Conservation (phyloP, 2,329 filamentous ascomycete species). For the Claviceps pazoutovae region DNA sequence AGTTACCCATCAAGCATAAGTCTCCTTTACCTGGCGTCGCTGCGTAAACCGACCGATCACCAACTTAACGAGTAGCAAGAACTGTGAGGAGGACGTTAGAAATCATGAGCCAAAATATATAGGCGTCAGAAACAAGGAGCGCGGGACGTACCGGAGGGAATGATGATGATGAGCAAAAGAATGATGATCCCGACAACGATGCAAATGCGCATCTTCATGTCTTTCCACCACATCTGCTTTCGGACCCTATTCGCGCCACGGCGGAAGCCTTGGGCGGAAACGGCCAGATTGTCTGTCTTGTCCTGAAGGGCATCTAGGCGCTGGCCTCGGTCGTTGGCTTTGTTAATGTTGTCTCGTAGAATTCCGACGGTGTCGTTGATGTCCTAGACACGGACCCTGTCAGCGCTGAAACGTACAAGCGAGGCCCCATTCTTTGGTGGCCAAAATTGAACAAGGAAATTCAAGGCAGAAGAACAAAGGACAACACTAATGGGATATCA, state of each 20-base stretch:
- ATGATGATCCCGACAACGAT: slow-evolving; percentile 83
- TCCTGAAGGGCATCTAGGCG: slow-evolving; percentile 77
- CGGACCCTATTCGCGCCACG: slow-evolving; percentile 91
- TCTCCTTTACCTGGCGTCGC: not conserved
- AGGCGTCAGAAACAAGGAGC: not conserved
- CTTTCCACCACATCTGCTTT: slow-evolving; percentile 99
- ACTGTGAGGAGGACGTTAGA: slow-evolving; percentile 12
- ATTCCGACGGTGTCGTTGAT: slow-evolving; percentile 90
- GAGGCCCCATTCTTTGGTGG: not conserved
- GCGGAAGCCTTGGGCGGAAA: slow-evolving; percentile 88
- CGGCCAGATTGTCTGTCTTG: slow-evolving; percentile 88
- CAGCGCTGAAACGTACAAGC: not conserved
- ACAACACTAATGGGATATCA: not conserved
- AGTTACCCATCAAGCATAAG: not conserved
- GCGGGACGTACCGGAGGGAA: slow-evolving; percentile 61
- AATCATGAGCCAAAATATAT: not conserved
- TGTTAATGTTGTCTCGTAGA: slow-evolving; percentile 97
- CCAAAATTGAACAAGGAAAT: too few relatives aligned
- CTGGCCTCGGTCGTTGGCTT: slow-evolving; percentile 85
- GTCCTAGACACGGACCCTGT: slow-evolving; percentile 47
- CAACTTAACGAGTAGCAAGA: slow-evolving; percentile 20
- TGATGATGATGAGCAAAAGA: slow-evolving; percentile 83
- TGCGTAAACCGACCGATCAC: slow-evolving; percentile 5
- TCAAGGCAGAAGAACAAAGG: not conserved
- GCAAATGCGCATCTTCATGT: slow-evolving; percentile 99